Percentiles rank a stretch among this genome's conserved stretches.
Evolutionary conservation across 495 filamentous ascomycete genomes (phyloP).

Genomic region (Neurospora africana): DNA sequence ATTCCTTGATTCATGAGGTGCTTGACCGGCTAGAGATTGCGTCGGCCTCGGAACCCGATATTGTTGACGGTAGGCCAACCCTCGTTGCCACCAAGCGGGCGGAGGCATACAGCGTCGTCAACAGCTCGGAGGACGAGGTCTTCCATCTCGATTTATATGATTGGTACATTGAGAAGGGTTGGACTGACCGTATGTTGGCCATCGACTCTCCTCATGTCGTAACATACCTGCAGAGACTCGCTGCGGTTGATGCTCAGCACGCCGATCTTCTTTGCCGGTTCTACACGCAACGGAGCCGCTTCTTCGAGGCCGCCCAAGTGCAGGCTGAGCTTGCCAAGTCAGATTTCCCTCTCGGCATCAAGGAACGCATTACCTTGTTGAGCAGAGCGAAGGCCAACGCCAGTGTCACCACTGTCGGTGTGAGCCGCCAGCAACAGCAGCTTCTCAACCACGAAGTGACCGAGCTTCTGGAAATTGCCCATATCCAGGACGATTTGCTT

Average conservation of each 20-base stretch:
- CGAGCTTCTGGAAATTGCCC: conserved; percentile 83
- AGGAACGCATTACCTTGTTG: conserved; percentile 77
- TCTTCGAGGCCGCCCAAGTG: conserved; percentile 75
- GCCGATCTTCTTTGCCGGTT: conserved; percentile 92
- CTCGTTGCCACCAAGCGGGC: conserved; percentile 61
- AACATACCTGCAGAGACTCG: conserved; percentile 70
- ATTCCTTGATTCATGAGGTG: conserved; percentile 68
- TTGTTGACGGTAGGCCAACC: conserved; percentile 68
- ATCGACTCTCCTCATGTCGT: conserved; percentile 76
- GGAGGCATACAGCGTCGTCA: conserved; percentile 81
- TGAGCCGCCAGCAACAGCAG: conserved; percentile 65
- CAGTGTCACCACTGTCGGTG: conserved; percentile 58
- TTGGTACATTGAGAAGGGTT: conserved; percentile 81
- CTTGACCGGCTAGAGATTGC: conserved; percentile 65
- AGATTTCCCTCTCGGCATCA: conserved; percentile 61
- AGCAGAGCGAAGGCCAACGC: conserved; percentile 81
- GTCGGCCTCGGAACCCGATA: conserved; percentile 51
- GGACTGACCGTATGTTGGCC: conserved; percentile 71
- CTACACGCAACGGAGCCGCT: conserved; percentile 66
- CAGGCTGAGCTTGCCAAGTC: conserved; percentile 76
- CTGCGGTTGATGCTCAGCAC: conserved; percentile 54
- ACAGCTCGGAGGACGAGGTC: conserved; percentile 75
- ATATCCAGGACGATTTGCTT: conserved; percentile 87
- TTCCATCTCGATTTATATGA: conserved; percentile 94
- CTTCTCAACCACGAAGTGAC: conserved; percentile 69